phyloP scores from a whole-genome alignment of 257 asterid genomes.

The Solanum etuberosum region DNA sequence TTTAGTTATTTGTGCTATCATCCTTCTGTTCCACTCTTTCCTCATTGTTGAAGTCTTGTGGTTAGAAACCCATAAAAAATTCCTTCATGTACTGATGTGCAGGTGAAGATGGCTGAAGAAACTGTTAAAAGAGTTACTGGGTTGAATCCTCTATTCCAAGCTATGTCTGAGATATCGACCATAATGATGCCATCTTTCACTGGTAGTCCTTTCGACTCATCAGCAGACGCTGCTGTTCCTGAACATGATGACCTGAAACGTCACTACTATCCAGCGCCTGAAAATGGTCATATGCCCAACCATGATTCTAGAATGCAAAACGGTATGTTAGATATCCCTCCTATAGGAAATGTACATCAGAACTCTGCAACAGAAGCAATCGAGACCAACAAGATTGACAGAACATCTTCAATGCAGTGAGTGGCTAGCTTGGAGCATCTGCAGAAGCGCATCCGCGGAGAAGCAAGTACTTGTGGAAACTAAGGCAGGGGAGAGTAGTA shows the following conservation, averaged over 20 bases:
- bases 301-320: constrained; percentile 28
- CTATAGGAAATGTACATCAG: constrained; percentile 20
- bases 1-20: background rate
- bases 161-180: constrained; percentile 68
- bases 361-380: constrained; percentile 17
- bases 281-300: constrained; percentile 20
- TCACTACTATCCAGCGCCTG: constrained; percentile 38
- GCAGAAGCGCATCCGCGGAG: constrained; percentile 72
- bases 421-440: constrained; percentile 90
- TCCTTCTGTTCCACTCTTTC: background rate
- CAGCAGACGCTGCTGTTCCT: constrained; percentile 67
- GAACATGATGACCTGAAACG: constrained; percentile 43
- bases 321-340: constrained; percentile 23
- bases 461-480: constrained; percentile 19
- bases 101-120: constrained; percentile 98
- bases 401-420: constrained; percentile 62
- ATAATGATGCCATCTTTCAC: constrained; percentile 49
- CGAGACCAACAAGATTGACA: constrained; percentile 19
- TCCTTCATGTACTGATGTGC: background rate
- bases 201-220: constrained; percentile 46
- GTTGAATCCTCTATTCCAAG: constrained; percentile 66
- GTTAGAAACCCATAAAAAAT: background rate
- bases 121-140: constrained; percentile 88
- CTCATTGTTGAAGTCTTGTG: background rate
- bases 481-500: constrained; percentile 17